Evolutionary conservation across 2,329 filamentous ascomycete genomes (phyloP).

Genomic region (Penicillium expansum): DNA sequence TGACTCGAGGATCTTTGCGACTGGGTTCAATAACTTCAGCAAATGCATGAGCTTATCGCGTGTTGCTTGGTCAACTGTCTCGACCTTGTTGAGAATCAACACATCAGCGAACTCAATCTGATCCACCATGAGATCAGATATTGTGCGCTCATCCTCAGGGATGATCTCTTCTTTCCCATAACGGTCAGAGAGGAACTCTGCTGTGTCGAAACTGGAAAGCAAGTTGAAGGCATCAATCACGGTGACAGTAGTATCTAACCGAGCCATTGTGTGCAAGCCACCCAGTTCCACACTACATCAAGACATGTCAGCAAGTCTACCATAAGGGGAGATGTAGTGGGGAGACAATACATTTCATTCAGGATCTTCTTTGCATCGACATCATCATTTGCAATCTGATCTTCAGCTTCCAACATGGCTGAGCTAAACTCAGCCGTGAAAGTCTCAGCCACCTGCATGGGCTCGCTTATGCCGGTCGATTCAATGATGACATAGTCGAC

Average conservation of each 20-base stretch:
- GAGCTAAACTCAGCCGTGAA: conserved; percentile 58
- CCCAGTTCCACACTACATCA: conserved; percentile 52
- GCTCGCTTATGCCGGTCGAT: conserved; percentile 69
- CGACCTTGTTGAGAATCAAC: conserved; percentile 68
- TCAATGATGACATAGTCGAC: conserved; percentile 73
- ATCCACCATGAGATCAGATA: conserved; percentile 73
- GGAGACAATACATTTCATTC: conserved; percentile 44
- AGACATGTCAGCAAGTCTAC: conserved; percentile 1
- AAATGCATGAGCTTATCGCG: conserved; percentile 52
- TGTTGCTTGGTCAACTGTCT: conserved; percentile 54
- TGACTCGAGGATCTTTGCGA: conserved; percentile 62
- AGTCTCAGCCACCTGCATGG: conserved; percentile 71
- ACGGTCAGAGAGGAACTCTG: conserved; percentile 64
- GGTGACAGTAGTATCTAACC: conserved; percentile 68
- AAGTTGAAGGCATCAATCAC: conserved; percentile 72
- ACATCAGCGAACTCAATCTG: conserved; percentile 77
- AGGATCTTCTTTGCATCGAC: conserved; percentile 47
- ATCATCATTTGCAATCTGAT: conserved; percentile 45
- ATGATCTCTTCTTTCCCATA: conserved; percentile 59
- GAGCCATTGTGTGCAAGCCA: conserved; percentile 64
- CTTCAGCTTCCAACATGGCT: conserved; percentile 49
- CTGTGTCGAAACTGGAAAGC: conserved; percentile 68
- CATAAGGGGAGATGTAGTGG: conserved; percentile 5
- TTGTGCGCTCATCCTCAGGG: conserved; percentile 68
- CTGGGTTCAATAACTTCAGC: conserved; percentile 63